Conservation (phyloP, 208 protist species). For the Leishmania arabica region DNA sequence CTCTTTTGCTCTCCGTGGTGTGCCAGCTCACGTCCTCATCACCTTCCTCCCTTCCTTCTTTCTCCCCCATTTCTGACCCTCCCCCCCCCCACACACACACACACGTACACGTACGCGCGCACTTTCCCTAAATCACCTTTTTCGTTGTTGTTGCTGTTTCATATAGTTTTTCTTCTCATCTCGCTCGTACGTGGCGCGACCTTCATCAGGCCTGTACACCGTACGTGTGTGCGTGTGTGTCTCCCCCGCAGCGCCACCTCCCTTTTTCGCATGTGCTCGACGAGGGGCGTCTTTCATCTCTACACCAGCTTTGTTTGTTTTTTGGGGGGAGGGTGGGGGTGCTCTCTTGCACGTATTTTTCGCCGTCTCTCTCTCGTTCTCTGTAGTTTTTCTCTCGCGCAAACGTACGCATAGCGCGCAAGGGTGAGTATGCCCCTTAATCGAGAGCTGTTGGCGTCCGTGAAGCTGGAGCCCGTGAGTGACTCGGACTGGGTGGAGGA, state of each 20-base stretch:
- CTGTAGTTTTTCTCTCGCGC: not conserved
- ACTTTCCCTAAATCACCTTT: not conserved
- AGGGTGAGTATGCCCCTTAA: slow-evolving; percentile 50
- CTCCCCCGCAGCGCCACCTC: not conserved
- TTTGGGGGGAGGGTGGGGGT: not conserved
- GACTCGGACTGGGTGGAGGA: slow-evolving; percentile 36
- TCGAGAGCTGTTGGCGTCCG: slow-evolving; percentile 69
- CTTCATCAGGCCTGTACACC: not conserved
- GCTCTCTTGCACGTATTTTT: not conserved
- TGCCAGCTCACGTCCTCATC: not conserved
- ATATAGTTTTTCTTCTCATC: not conserved
- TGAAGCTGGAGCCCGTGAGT: slow-evolving; percentile 48
- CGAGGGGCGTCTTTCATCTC: too few relatives aligned
- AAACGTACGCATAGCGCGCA: not conserved
- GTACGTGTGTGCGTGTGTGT: not conserved
- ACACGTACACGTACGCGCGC: not conserved
- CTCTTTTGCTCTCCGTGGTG: too few relatives aligned
- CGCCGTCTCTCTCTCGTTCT: not conserved
- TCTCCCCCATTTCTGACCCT: not conserved
- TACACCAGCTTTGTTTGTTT: not conserved
- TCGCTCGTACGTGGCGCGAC: not conserved
- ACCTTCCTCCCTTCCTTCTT: not conserved
- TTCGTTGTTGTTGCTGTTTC: not conserved
- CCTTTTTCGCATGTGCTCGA: too few relatives aligned
- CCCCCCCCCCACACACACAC: too few relatives aligned